Conservation (phyloP, 2,329 filamentous ascomycete genomes). For the Scytalidium lignicola region DNA sequence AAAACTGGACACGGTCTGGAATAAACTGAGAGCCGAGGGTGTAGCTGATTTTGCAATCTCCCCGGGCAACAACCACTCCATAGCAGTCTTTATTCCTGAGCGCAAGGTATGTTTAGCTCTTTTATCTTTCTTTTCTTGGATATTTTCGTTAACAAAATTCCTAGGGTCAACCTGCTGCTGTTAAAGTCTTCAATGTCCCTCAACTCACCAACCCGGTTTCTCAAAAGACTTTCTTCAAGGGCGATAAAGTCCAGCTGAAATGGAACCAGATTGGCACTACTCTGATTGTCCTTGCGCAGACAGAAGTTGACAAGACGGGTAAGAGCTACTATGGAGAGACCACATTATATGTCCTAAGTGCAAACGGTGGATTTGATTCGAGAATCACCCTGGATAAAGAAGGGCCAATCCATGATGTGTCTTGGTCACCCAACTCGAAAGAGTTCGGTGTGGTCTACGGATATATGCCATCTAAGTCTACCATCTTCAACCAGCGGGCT, state of each 20-base stretch:
- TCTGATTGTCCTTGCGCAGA: slow-evolving; percentile 91
- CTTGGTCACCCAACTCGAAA: slow-evolving; percentile 97
- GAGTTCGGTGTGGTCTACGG: slow-evolving; percentile 98
- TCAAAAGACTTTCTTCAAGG: slow-evolving; percentile 99
- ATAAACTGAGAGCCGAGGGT: slow-evolving; percentile 89
- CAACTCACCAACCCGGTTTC: slow-evolving; percentile 79
- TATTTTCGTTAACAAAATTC: slow-evolving; percentile 16
- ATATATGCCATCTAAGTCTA: slow-evolving; percentile 98
- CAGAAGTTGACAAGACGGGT: slow-evolving; percentile 94
- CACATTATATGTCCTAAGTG: slow-evolving; percentile 89
- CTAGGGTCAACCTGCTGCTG: slow-evolving; percentile 87
- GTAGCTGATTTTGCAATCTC: slow-evolving; percentile 85
- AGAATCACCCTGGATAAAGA: slow-evolving; percentile 92
- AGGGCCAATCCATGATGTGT: slow-evolving; percentile 93
- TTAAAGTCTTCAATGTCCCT: slow-evolving; percentile 92
- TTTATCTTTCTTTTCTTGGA: neutral
- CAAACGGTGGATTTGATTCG: slow-evolving; percentile 87
- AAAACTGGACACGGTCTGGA: slow-evolving; percentile 84
- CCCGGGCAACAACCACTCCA: slow-evolving; percentile 81
- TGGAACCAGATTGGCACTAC: slow-evolving; percentile 93
- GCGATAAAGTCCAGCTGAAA: slow-evolving; percentile 97
- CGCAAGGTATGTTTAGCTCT: slow-evolving; percentile 63
- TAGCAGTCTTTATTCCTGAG: slow-evolving; percentile 93
- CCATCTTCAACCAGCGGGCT: slow-evolving; percentile 90
- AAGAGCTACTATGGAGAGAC: slow-evolving; percentile 99